These are phyloP conservation scores for Debaryomyces castellii DNA, from an alignment of 805 yeast genomes.

Conservation along the genomic window DNA sequence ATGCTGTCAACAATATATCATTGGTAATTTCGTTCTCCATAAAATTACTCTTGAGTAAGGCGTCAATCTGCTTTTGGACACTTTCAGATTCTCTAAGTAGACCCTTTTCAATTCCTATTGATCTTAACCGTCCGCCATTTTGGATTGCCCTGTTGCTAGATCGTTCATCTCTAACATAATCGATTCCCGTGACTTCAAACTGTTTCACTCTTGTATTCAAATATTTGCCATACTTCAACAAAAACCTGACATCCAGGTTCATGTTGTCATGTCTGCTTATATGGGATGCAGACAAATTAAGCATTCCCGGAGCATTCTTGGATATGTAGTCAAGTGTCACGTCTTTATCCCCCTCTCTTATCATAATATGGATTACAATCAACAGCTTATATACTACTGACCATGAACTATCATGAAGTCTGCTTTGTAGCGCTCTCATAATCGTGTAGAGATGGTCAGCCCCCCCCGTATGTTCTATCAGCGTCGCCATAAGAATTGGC, in stretches of 20 bases:
- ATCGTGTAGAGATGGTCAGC: conserved; percentile 63
- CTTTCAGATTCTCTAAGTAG: conserved; percentile 81
- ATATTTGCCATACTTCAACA: conserved; percentile 71
- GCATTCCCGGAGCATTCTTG: conserved; percentile 46
- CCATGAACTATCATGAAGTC: conserved; percentile 85
- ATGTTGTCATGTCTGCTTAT: conserved; percentile 37
- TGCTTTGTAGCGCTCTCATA: conserved; percentile 57
- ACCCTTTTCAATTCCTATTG: conserved; percentile 71
- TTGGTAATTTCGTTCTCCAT: conserved; percentile 79
- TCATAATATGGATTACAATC: conserved; percentile 84
- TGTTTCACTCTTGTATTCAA: conserved; percentile 67
- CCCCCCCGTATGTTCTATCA: conserved; percentile 41
- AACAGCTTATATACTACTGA: conserved; percentile 85
- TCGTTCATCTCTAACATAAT: conserved; percentile 74
- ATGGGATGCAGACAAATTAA: conserved; percentile 40
- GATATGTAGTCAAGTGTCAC: conserved; percentile 64
- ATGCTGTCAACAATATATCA: conserved; percentile 80
- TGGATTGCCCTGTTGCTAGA: conserved; percentile 45
- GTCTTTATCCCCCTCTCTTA: conserved; percentile 85
- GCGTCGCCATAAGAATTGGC: conserved; percentile 78
- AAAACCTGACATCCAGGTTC: conserved; percentile 50
- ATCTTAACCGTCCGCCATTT: conserved; percentile 60
- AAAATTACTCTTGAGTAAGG: conserved; percentile 71
- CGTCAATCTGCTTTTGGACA: conserved; percentile 77
- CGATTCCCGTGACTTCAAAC: conserved; percentile 61